These are phyloP conservation scores for Diaporthe citrichinensis DNA, from an alignment of 2,329 filamentous ascomycete genomes.

Conservation along the genomic window DNA sequence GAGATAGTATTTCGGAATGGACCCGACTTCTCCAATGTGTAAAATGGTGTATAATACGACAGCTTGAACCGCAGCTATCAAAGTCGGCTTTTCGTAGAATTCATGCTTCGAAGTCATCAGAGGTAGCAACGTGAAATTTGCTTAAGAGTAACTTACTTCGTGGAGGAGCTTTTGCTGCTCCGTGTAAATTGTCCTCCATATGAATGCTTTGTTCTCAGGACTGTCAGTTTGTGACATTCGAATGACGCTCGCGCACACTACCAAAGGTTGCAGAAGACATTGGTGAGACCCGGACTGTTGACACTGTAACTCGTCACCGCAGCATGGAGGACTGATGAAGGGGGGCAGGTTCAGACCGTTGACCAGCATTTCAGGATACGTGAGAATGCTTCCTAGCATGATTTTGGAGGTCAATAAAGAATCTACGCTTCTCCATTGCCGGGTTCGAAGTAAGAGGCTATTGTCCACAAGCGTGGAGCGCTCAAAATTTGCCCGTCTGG, in stretches of 20 bases:
- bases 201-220: background rate
- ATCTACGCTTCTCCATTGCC: background rate
- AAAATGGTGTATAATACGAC: background rate
- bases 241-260: background rate
- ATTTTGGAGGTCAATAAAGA: background rate
- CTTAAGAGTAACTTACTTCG: background rate
- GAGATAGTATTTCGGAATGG: background rate
- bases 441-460: background rate
- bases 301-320: background rate
- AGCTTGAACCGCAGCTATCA: background rate
- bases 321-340: background rate
- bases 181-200: background rate
- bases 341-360: background rate
- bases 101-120: background rate
- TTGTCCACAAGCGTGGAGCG: background rate
- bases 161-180: constrained; percentile 3
- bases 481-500: constrained; percentile 3
- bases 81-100: background rate
- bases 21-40: background rate
- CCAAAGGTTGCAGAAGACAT: background rate
- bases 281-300: background rate
- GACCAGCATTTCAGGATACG: background rate
- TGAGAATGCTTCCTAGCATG: background rate
- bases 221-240: background rate
- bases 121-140: background rate